Evolutionary conservation across 768 basidiomycete species (phyloP).

Genomic region (Boletus rufocinnamomeus): DNA sequence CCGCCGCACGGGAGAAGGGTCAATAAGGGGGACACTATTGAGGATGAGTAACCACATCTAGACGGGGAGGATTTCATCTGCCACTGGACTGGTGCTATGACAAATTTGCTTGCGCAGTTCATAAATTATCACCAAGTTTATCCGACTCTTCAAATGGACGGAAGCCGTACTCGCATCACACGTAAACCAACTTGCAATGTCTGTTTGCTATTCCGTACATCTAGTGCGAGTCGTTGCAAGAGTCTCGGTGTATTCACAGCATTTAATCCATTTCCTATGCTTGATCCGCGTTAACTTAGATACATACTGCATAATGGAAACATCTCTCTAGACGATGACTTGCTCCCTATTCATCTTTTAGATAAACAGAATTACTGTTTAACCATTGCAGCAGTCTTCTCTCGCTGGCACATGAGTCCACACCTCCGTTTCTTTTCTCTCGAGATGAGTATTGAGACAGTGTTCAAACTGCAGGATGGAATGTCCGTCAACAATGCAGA

Average conservation of each 20-base stretch:
- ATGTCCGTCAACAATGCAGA: background rate
- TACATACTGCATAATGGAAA: constrained; percentile 21
- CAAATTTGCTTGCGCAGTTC: constrained; percentile 13
- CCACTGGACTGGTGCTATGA: constrained; percentile 6
- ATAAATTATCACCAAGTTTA: constrained; percentile 17
- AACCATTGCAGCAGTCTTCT: background rate
- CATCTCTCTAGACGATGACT: background rate
- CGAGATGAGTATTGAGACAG: constrained; percentile 3
- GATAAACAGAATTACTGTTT: no score
- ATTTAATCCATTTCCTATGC: constrained; percentile 7
- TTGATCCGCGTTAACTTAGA: constrained; percentile 13
- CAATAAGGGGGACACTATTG: constrained; percentile 8
- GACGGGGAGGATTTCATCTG: constrained; percentile 12
- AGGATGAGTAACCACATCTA: constrained; percentile 14
- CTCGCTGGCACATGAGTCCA: constrained; percentile 10
- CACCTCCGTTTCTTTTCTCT: background rate
- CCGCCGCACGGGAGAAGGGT: constrained; percentile 51
- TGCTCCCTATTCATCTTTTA: background rate
- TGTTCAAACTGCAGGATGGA: constrained; percentile 9
- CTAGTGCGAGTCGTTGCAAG: constrained; percentile 10
- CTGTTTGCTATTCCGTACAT: constrained; percentile 6
- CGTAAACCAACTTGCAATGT: constrained; percentile 3
- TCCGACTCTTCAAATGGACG: constrained; percentile 1
- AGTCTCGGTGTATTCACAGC: constrained; percentile 14
- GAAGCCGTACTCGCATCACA: constrained; percentile 6